Conservation (phyloP, 2,329 filamentous ascomycete species). For the Hortaea werneckii region DNA sequence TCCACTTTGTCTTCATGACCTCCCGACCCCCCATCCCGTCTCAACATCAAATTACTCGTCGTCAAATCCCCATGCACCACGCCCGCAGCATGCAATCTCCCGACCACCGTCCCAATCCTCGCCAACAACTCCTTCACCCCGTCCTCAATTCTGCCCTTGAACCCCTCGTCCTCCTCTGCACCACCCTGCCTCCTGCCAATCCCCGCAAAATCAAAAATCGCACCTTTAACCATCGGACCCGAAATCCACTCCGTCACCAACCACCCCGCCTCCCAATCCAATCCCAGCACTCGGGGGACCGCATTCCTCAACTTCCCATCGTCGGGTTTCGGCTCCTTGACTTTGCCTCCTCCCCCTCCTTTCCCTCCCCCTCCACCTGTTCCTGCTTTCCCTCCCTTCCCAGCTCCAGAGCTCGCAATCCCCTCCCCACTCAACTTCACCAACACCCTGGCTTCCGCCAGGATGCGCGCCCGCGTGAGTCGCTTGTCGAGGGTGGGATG, state of each 20-base stretch:
- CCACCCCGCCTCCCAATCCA: constrained; percentile 56
- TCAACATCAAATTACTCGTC: constrained; percentile 90
- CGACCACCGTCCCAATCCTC: constrained; percentile 25
- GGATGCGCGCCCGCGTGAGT: constrained; percentile 74
- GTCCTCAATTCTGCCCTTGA: constrained; percentile 15
- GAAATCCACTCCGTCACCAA: constrained; percentile 77
- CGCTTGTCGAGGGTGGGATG: constrained; percentile 82
- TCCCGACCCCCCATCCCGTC: constrained; percentile 22
- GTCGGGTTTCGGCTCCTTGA: constrained; percentile 1
- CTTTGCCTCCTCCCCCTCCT: constrained; percentile 16
- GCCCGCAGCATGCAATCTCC: constrained; percentile 63
- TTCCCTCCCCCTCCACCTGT: background rate
- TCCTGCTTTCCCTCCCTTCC: background rate
- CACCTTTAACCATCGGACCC: constrained; percentile 58
- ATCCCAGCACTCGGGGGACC: constrained; percentile 71
- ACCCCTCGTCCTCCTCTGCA: constrained; percentile 9
- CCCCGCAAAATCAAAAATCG: constrained; percentile 38
- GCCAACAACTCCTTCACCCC: constrained; percentile 21
- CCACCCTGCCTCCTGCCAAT: background rate
- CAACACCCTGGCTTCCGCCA: constrained; percentile 80
- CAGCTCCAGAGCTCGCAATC: constrained; percentile 33
- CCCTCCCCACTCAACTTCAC: constrained; percentile 69
- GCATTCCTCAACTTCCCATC: background rate
- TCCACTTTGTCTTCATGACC: background rate
- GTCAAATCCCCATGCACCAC: constrained; percentile 93